Conservation (phyloP, 2,329 filamentous ascomycete species). For the Mariannaea sp. region DNA sequence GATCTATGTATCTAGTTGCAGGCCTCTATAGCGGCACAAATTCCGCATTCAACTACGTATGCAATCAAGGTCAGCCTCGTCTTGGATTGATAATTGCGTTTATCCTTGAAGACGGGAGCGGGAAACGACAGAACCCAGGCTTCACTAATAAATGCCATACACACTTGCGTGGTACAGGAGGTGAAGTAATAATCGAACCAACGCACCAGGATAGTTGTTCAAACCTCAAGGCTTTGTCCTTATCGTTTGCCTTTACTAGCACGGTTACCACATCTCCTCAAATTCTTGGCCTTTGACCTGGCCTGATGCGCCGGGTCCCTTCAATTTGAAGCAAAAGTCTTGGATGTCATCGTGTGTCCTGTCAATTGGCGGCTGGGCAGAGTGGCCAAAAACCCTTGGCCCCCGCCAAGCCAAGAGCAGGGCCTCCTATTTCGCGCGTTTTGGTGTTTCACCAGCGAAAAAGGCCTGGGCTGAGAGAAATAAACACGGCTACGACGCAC, state of each 20-base stretch:
- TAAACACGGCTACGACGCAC: no score
- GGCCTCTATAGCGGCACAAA: conserved; percentile 29
- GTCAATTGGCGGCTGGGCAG: background rate
- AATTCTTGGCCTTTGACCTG: background rate
- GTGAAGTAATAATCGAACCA: no score
- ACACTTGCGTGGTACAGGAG: no score
- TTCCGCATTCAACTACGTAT: conserved; percentile 12
- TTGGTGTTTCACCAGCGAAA: background rate
- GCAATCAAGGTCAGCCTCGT: conserved; percentile 2
- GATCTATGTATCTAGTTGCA: no score
- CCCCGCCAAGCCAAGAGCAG: no score
- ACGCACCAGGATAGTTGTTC: no score
- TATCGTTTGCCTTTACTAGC: conserved; percentile 14
- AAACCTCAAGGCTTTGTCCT: conserved; percentile 20
- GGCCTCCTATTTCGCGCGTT: no score
- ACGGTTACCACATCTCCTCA: background rate
- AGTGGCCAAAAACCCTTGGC: background rate
- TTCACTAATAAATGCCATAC: no score
- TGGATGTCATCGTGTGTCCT: background rate
- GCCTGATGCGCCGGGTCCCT: background rate
- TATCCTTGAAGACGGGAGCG: conserved; percentile 1
- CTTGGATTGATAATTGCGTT: background rate
- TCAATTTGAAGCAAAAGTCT: background rate
- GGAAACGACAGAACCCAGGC: conserved; percentile 13
- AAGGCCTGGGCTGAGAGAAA: no score